Base-by-base conservation (phyloP, 192 early-diverging fungal species). In the Kickxella alabastrina region DNA sequence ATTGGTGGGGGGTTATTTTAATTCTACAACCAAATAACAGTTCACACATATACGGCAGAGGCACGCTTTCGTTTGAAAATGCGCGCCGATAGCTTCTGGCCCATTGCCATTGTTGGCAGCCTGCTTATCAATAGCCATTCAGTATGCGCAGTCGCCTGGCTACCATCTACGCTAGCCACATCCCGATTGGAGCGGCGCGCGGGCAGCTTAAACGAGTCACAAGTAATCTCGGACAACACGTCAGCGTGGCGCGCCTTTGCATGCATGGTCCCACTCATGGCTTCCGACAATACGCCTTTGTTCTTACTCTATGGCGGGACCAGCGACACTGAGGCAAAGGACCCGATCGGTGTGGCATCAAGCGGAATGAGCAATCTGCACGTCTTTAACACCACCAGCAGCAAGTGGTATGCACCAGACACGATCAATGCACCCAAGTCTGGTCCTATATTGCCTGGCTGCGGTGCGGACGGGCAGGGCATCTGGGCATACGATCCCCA, bases 261-360 rank as follows among this genome's bases (percentile, higher is more conserved):
- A 2, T 75, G 71, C 48, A 51, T 75, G 64, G 56, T 62, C 12
- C 64, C 60, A 8, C 56, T 75, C 27, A 63, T 52, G 14, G 52
- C 59, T 10, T 56, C 59, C 0, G 52, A 59, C 32, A 41, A 37
- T 24, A 59, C 55, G 8, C 43, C 59, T 10, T 43, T 75, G 24
- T 36, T 75, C 25, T 52, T 78, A 61, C 36, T 72, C 6, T 72
- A 78, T 28, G 75, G 75, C 46, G 75, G 75, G 10, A 68, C 69
- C 49, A 56, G 31, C 49, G 49, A 38, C 31, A 31, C 50, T 6
- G 21, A 25, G 18, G 65, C 52, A 17, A 49, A 39, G 19, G 54
- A 72, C 18, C 68, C 68, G 34, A 49, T 78, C 4, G 26, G 25
- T 14, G 36, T 47, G 0, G 60, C 68, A 6, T 31, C 41, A 10